Evolutionary conservation across 1,284 basidiomycete species (phyloP).

Genomic region (Pisolithus thermaeus): DNA sequence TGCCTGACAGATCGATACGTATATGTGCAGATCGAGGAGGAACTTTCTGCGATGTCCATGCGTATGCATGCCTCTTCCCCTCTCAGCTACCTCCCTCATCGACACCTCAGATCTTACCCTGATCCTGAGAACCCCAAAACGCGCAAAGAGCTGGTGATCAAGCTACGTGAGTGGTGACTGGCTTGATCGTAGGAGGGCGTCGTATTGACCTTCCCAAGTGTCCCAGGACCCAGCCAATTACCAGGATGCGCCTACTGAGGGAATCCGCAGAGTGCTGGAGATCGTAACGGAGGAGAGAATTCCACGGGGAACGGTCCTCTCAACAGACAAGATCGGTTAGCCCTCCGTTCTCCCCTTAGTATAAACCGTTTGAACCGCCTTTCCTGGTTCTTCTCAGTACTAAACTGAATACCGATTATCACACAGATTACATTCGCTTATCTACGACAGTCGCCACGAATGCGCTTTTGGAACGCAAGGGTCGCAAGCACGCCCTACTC

Average conservation of each 20-base stretch:
- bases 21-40: slow-evolving; percentile 61
- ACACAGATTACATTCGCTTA: slow-evolving; percentile 81
- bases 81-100: slow-evolving; percentile 1
- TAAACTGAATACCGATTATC: neutral
- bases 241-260: slow-evolving; percentile 90
- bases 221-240: slow-evolving; percentile 88
- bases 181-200: neutral
- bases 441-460: slow-evolving; percentile 97
- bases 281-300: slow-evolving; percentile 64
- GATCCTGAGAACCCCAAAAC: slow-evolving; percentile 55
- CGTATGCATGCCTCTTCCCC: slow-evolving; percentile 36
- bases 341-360: slow-evolving; percentile 9
- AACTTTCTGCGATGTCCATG: slow-evolving; percentile 80
- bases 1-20: slow-evolving; percentile 56
- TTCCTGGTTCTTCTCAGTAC: neutral
- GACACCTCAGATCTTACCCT: slow-evolving; percentile 59
- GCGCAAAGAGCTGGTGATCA: slow-evolving; percentile 72
- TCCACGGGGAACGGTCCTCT: slow-evolving; percentile 59
- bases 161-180: slow-evolving; percentile 54
- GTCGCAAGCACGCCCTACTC: slow-evolving; percentile 84
- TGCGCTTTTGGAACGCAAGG: slow-evolving; percentile 91
- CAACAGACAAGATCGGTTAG: slow-evolving; percentile 80
- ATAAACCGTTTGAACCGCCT: neutral
- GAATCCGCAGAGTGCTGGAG: slow-evolving; percentile 88
- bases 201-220: slow-evolving; percentile 40